Conservation (phyloP, 2,329 filamentous ascomycete genomes). For the Pseudogymnoascus sp. region DNA sequence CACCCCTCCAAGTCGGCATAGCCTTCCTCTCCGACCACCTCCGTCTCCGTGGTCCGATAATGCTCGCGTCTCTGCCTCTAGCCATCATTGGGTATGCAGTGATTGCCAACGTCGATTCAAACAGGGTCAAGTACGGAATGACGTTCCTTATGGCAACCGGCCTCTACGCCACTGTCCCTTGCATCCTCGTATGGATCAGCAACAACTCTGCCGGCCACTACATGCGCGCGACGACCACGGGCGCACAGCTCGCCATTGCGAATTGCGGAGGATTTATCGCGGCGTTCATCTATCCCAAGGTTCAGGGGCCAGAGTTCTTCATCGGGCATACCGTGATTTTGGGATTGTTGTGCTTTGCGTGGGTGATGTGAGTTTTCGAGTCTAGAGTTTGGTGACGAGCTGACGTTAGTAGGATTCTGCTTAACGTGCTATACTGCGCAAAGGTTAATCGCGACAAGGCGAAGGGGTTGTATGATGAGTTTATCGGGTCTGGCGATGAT, state of each 20-base stretch:
- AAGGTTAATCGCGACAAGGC: conserved; percentile 57
- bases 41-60: conserved; percentile 49
- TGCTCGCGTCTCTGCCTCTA: conserved; percentile 49
- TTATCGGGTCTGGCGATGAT: conserved; percentile 50
- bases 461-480: conserved; percentile 49
- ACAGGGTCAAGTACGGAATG: conserved; percentile 38
- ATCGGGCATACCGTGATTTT: conserved; percentile 54
- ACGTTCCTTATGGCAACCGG: conserved; percentile 39
- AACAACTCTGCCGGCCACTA: conserved; percentile 57
- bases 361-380: conserved; percentile 54
- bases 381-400: no score
- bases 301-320: conserved; percentile 48
- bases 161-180: conserved; percentile 38
- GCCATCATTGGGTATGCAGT: conserved; percentile 58
- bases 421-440: conserved; percentile 52
- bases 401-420: no score
- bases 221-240: conserved; percentile 58
- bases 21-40: conserved; percentile 53
- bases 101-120: conserved; percentile 42
- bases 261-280: conserved; percentile 61
- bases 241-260: conserved; percentile 55
- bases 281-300: conserved; percentile 20
- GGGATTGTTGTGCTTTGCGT: conserved; percentile 50
- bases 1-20: conserved; percentile 33
- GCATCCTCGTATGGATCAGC: conserved; percentile 46